Evolutionary conservation across 2,329 filamentous ascomycete genomes (phyloP), one percentile per base, ranked within the genome.

Genomic region (Cytospora piceae): DNA sequence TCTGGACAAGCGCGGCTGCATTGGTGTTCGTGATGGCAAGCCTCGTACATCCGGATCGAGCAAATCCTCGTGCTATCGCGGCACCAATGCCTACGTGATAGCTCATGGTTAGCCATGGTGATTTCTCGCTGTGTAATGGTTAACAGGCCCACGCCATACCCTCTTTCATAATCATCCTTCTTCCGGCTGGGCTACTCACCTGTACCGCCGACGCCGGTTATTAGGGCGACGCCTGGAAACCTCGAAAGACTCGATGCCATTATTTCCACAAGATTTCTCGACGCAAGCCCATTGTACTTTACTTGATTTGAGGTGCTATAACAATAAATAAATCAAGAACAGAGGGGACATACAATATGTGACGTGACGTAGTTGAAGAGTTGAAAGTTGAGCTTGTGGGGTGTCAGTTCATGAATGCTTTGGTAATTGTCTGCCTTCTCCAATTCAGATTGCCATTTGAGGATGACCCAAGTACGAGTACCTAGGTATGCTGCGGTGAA

Each of bases 1-100:
- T 79, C 24, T 75, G 69, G 3, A 77, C 70, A 7, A 83, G 73
- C 0, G 81, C 76, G 1, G 69, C 70, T 3, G 70, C 71, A 67
- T 83, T 79, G 63, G 85, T 74, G 68, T 87, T 85, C 15, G 83
- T 85, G 58, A 87, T 82, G 55, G 81, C 82, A 15, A 87, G 77
- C n/a, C 75, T 75, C 0, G 77, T 72, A 71, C 83, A 85, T 15
- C 84, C 84, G 0, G 80, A 79, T 2, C 72, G 74, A 1, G 78
- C 83, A 70, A 87, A 85, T 0, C 78, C 82, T 64, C 74, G 80
- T 12, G 81, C 81, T 2, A 84, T 80, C 1, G 84, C 83, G 2
- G 81, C 81, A 3, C 85, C 85, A 67, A 87, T 87, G 37, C 85
- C 85, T 85, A 46, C 3, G 22, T 49, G 20, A 24, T 22, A 31